Conservation (phyloP, 495 filamentous ascomycete species). For the Friedmanniomyces simplex region DNA sequence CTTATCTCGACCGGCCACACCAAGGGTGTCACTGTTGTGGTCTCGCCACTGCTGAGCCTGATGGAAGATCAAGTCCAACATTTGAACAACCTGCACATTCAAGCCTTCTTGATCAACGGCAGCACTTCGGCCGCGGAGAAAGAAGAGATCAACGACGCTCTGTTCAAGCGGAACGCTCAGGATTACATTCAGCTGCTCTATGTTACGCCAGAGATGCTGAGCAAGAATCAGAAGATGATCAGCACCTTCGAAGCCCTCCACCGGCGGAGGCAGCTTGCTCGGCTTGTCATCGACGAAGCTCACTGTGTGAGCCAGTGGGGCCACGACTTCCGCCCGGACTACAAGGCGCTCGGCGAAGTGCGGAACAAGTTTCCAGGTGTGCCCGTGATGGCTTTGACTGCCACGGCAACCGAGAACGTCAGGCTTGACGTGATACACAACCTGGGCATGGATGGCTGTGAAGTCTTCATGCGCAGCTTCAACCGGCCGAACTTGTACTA, state of each 20-base stretch:
- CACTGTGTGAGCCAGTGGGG: slow-evolving; percentile 99
- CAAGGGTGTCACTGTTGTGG: slow-evolving; percentile 76
- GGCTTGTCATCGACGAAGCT: slow-evolving; percentile 94
- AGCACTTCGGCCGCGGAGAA: slow-evolving; percentile 49
- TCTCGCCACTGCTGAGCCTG: slow-evolving; percentile 87
- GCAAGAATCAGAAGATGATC: slow-evolving; percentile 56
- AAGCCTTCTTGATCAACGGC: slow-evolving; percentile 69
- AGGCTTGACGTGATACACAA: slow-evolving; percentile 83
- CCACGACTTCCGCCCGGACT: slow-evolving; percentile 96
- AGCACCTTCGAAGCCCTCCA: slow-evolving; percentile 54
- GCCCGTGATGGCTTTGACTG: slow-evolving; percentile 87
- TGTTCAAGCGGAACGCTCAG: slow-evolving; percentile 54
- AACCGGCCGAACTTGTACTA: slow-evolving; percentile 88
- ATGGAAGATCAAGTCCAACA: slow-evolving; percentile 95
- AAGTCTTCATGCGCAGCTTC: slow-evolving; percentile 79
- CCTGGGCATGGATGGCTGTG: slow-evolving; percentile 65
- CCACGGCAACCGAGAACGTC: slow-evolving; percentile 88
- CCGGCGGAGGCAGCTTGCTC: slow-evolving; percentile 56
- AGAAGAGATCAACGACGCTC: slow-evolving; percentile 45
- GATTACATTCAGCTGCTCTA: slow-evolving; percentile 74
- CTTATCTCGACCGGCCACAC: slow-evolving; percentile 73
- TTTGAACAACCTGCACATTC: slow-evolving; percentile 60
- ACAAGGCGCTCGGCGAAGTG: slow-evolving; percentile 71
- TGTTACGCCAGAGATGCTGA: slow-evolving; percentile 94
- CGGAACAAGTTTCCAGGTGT: slow-evolving; percentile 59